A percentile compares a stretch with the other conserved stretches of the same genome.
phyloP scores from a whole-genome alignment of 768 basidiomycete genomes.

The Phanerochaete sordida region DNA sequence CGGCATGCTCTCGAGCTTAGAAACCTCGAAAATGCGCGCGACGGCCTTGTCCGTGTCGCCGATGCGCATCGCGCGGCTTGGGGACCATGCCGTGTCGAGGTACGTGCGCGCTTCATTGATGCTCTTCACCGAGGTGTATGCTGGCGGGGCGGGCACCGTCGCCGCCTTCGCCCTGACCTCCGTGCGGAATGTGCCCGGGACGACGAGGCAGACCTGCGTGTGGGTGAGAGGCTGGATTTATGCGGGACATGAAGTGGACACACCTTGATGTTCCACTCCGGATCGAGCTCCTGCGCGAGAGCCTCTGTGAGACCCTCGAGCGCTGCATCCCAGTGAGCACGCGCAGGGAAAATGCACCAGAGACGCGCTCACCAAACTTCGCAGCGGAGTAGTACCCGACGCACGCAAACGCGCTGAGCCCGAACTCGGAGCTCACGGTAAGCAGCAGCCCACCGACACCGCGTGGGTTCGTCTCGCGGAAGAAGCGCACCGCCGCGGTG shows the following conservation, averaged over 20 bases:
- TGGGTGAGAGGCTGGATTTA: not conserved
- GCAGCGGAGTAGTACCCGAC: constrained; percentile 11
- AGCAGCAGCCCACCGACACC: constrained; percentile 20
- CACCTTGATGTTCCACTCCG: constrained; percentile 46
- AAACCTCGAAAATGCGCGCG: no score
- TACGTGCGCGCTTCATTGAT: not conserved
- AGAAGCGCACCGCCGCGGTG: constrained; percentile 21
- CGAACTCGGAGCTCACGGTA: not conserved
- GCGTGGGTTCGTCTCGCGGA: constrained; percentile 37
- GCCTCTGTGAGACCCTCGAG: constrained; percentile 36
- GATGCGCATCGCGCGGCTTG: no score
- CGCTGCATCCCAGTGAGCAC: constrained; percentile 17
- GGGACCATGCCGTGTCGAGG: not conserved
- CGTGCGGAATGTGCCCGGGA: not conserved
- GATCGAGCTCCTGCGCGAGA: constrained; percentile 37
- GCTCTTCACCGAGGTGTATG: not conserved
- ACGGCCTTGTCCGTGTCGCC: no score
- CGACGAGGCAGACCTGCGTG: not conserved
- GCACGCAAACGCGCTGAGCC: not conserved
- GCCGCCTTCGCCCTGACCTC: not conserved
- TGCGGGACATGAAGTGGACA: not conserved
- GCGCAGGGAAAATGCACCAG: no score
- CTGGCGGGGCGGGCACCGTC: not conserved
- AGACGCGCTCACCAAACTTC: no score
- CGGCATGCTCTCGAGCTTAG: no score